phyloP scores from a whole-genome alignment of 2,329 filamentous ascomycete genomes.

The Neonectria coccinea region DNA sequence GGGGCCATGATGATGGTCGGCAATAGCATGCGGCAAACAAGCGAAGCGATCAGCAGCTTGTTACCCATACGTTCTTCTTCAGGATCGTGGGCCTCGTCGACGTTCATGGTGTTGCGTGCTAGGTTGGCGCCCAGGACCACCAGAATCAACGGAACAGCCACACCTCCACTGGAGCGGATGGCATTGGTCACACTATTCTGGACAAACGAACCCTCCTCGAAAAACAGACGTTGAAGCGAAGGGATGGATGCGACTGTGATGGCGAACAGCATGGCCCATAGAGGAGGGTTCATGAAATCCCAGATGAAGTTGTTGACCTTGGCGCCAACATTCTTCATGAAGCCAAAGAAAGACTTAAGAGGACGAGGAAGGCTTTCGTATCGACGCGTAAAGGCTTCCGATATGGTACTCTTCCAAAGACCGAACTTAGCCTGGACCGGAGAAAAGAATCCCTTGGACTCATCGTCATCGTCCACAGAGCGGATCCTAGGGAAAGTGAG shows the following conservation, averaged over 20 bases:
- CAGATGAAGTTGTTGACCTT: constrained; percentile 75
- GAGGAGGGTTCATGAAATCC: constrained; percentile 98
- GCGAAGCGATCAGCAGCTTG: constrained; percentile 85
- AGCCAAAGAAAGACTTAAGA: constrained; percentile 51
- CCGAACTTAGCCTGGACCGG: constrained; percentile 47
- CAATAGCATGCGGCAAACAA: constrained; percentile 91
- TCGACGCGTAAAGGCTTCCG: constrained; percentile 40
- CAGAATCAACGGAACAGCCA: constrained; percentile 93
- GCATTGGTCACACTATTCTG: constrained; percentile 93
- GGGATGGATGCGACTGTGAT: constrained; percentile 92
- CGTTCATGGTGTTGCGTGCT: constrained; percentile 87
- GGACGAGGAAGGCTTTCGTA: constrained; percentile 57
- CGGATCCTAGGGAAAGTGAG: constrained; percentile 71
- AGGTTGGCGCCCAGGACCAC: constrained; percentile 96
- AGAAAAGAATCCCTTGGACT: constrained; percentile 54
- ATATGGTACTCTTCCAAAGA: constrained; percentile 39
- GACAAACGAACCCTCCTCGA: constrained; percentile 87
- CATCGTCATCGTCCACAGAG: constrained; percentile 54
- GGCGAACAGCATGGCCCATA: constrained; percentile 97
- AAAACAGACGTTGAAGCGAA: constrained; percentile 84
- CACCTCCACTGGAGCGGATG: constrained; percentile 84
- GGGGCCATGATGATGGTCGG: constrained; percentile 94
- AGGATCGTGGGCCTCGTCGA: constrained; percentile 70
- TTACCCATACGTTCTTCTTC: constrained; percentile 77
- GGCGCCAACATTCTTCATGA: constrained; percentile 50